Evolutionary conservation across 2,329 filamentous ascomycete genomes (phyloP).

Genomic region (Microcera coccophila): DNA sequence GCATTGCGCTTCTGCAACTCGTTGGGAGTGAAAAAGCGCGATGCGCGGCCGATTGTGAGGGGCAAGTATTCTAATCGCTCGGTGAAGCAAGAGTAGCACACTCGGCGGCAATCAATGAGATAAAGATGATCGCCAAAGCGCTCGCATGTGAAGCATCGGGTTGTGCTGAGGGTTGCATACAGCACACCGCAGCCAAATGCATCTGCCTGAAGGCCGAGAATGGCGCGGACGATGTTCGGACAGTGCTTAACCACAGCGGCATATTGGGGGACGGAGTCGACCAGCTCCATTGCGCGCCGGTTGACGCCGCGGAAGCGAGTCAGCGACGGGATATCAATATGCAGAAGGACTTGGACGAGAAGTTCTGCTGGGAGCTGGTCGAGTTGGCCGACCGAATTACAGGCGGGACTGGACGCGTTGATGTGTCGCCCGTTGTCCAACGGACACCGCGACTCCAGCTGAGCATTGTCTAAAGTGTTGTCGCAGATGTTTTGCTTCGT

Average conservation of each 20-base stretch:
- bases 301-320: slow-evolving; percentile 36
- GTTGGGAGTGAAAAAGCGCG: too few species aligned
- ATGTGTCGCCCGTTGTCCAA: slow-evolving; percentile 26
- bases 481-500: not conserved
- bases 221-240: slow-evolving; percentile 30
- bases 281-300: slow-evolving; percentile 31
- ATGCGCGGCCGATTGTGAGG: too few species aligned
- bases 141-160: slow-evolving; percentile 34
- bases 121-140: slow-evolving; percentile 39
- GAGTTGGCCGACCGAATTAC: slow-evolving; percentile 22
- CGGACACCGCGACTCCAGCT: slow-evolving; percentile 16
- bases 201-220: slow-evolving; percentile 32
- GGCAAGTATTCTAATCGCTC: too few species aligned
- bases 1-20: too few species aligned
- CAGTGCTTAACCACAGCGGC: slow-evolving; percentile 28
- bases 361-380: slow-evolving; percentile 31
- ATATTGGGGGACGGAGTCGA: slow-evolving; percentile 37
- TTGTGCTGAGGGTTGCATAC: slow-evolving; percentile 30
- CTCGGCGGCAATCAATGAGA: too few species aligned
- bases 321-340: slow-evolving; percentile 33
- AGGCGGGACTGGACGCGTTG: not conserved
- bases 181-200: slow-evolving; percentile 31
- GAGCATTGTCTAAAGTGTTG: slow-evolving; percentile 17
- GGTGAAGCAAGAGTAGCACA: too few species aligned
- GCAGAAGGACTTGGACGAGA: slow-evolving; percentile 24